phyloP scores from a whole-genome alignment of 345 rosid genomes.

The Lumnitzera littorea region DNA sequence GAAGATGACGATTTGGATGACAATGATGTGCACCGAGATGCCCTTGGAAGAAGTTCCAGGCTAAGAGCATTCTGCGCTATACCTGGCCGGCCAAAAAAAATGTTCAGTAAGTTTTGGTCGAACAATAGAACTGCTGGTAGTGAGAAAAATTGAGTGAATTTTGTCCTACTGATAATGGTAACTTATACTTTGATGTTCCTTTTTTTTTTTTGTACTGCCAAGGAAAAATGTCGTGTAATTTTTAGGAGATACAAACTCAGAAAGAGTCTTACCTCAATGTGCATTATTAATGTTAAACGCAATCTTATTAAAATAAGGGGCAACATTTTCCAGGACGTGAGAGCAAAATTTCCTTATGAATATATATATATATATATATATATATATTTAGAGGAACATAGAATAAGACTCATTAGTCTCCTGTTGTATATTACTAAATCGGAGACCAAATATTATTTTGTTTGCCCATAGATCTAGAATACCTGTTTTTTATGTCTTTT shows the following conservation, averaged over 20 bases:
- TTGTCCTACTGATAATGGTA: constrained; percentile 13
- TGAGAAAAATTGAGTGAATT: constrained; percentile 44
- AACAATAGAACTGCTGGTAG: constrained; percentile 24
- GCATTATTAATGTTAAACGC: constrained; percentile 35
- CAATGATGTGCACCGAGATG: constrained; percentile 43
- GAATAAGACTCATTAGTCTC: constrained; percentile 4
- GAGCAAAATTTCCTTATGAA: constrained; percentile 16
- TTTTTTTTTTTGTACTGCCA: background rate
- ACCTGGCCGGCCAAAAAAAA: constrained; percentile 43
- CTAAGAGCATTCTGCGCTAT: constrained; percentile 71
- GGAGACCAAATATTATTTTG: no score
- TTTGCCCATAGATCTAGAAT: no score
- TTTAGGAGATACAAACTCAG: constrained; percentile 6
- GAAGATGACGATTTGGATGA: constrained; percentile 71
- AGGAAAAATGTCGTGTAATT: constrained; percentile 6
- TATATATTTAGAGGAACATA: background rate
- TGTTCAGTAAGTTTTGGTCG: constrained; percentile 39
- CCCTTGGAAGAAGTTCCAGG: constrained; percentile 51
- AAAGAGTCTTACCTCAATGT: constrained; percentile 22
- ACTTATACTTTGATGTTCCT: constrained; percentile 1
- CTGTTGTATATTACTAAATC: background rate
- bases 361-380: no score
- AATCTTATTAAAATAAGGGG: constrained; percentile 1
- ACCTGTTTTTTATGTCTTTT: no score
- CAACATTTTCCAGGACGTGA: constrained; percentile 13